Evolutionary conservation across 2,329 filamentous ascomycete species (phyloP), one percentile per base, ranked within the genome.

Genomic region (Penicillium aurantiogriseum): DNA sequence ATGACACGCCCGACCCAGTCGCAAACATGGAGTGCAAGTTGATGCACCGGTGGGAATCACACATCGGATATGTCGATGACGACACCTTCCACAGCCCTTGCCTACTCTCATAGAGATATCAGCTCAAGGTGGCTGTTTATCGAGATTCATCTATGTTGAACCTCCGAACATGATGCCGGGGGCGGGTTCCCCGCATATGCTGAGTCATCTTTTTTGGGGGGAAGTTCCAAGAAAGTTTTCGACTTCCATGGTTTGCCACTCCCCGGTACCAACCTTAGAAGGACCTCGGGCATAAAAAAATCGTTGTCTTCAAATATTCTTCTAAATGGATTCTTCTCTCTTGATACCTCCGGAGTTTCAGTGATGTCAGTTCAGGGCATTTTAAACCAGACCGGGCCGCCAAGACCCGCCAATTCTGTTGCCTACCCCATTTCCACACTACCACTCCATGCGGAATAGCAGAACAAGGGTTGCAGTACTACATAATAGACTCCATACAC

Each of bases 11-110:
- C 68, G 67, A 29, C 65, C 67, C 21, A 73, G 58, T 19, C 68
- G 69, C 9, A 61, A 47, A 52, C 71, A 74, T 33, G 67, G 57
- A 31, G 65, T 67, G 54, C 71, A 73, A 2, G 69, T 58, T 9
- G 68, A 65, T 8, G 69, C 67, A 4, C 68, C 70, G 1, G 57
- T 36, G 7, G 62, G 61, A 44, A 72, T 66, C 7, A 67, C 69
- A 45, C 71, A 73, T 50, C 69, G 69, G 35, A 73, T 71, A 66
- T 74, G 71, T 59, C 71, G 71, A 70, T 70, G 56, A 33, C 71
- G 71, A 67, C 71, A 74, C 59, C 67, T 63, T 60, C 60, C 67
- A 67, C 71, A 74, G 56, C 71, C 71, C 59, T 66, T 69, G 51
- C 67, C 66, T 57, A 71, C 69, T 64, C 70, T 68, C 70, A 71